phyloP scores from a whole-genome alignment of 2,329 filamentous ascomycete genomes.

The Tricladium varicosporioides region DNA sequence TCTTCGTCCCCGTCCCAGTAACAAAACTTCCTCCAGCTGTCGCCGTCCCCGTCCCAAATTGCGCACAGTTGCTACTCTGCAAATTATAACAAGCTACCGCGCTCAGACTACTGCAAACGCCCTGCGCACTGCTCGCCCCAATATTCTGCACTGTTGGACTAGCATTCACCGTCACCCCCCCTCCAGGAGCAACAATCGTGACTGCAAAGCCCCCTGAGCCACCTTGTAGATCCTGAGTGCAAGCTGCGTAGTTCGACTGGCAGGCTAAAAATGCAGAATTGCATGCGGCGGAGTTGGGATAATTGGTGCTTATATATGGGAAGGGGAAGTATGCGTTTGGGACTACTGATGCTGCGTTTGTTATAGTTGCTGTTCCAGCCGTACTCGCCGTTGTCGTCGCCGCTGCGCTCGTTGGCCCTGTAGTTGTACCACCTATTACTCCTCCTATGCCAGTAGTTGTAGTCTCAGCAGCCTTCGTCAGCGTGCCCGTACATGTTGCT shows the following conservation, averaged over 20 bases:
- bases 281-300: constrained; percentile 50
- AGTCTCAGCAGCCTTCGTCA: constrained; percentile 20
- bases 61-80: constrained; percentile 26
- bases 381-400: constrained; percentile 15
- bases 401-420: constrained; percentile 7
- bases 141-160: constrained; percentile 40
- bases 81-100: constrained; percentile 46
- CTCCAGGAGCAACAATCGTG: constrained; percentile 54
- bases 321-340: constrained; percentile 59
- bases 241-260: constrained; percentile 52
- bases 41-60: constrained; percentile 25
- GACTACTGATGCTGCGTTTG: constrained; percentile 48
- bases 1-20: constrained; percentile 18
- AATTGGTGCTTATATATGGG: constrained; percentile 53
- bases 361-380: constrained; percentile 17
- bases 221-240: constrained; percentile 47
- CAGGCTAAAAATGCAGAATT: constrained; percentile 51
- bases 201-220: constrained; percentile 45
- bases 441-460: constrained; percentile 8
- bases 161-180: constrained; percentile 54
- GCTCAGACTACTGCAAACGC: constrained; percentile 55
- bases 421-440: constrained; percentile 12
- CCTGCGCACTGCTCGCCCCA: constrained; percentile 46
- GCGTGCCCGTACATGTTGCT: constrained; percentile 33
- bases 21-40: constrained; percentile 15